Base-by-base conservation (phyloP, 2,329 filamentous ascomycete genomes). In the Karstenula rhodostoma region DNA sequence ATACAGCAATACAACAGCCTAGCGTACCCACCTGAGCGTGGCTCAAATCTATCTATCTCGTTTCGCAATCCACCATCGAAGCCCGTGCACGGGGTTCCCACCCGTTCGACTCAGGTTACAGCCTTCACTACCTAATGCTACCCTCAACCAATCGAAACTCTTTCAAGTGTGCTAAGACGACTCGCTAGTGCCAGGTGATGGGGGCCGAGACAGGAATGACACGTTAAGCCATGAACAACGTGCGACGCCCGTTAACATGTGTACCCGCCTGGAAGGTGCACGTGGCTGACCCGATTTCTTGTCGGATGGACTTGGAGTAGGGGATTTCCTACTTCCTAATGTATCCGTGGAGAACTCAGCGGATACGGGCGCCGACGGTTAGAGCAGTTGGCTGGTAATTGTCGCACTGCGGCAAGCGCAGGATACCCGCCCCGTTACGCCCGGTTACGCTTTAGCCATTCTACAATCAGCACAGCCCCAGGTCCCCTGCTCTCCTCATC, bases 341-440 rank as follows among this genome's bases (percentile, higher is more conserved):
- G n/a, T 10, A 19, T 9, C n/a, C n/a, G n/a, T 10, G 40, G 19
- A 43, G 6, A 43, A 17, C 40, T n/a, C 12, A 19, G 4, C 17
- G 17, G 6, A 6, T 9, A 4, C 15, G 17, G 3, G n/a, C 17
- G 17, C 40, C 7, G 6, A 6, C 40, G 4, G 9, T 42, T n/a
- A 15, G n/a, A 42, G 35, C 40, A 19, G 19, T 43, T 43, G 6
- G 9, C n/a, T 22, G 17, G n/a, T n/a, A 12, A 22, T 19, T 43
- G n/a, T 43, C 40, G 40, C 40, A 43, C 40, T 43, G 40, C n/a
- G 17, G 40, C 40, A 43, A 22, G 17, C 40, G 40, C 9, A n/a
- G 44, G 44, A 47, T 47, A 5, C 27, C 22, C 44, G 44, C 44
- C 44, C 44, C 23, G 44, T 47, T 47, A 47, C 44, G 44, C 44